phyloP scores from a whole-genome alignment of 2,329 filamentous ascomycete genomes.

The Xylaria sp. region DNA sequence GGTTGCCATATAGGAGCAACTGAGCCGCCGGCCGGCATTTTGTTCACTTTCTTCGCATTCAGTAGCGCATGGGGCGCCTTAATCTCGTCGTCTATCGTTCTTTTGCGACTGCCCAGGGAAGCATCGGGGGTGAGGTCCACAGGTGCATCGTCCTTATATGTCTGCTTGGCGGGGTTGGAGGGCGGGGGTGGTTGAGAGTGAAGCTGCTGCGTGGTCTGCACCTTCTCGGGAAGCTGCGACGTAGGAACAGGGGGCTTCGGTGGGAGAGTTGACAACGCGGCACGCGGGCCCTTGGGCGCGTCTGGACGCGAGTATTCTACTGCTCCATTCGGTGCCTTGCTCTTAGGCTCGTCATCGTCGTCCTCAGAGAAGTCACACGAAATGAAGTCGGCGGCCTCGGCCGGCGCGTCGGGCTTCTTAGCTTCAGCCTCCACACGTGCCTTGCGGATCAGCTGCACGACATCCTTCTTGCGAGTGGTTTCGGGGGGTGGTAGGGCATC shows the following conservation, averaged over 20 bases:
- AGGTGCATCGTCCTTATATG: slow-evolving; percentile 32
- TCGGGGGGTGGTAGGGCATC: slow-evolving; percentile 85
- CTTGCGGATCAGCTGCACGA: slow-evolving; percentile 92
- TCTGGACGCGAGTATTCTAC: background rate
- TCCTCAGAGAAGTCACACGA: slow-evolving; percentile 78
- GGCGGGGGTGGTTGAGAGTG: slow-evolving; percentile 3
- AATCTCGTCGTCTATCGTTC: slow-evolving; percentile 76
- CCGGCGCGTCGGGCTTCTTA: slow-evolving; percentile 62
- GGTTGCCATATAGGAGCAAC: slow-evolving; percentile 65
- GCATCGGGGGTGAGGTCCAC: slow-evolving; percentile 55
- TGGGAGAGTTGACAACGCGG: slow-evolving; percentile 31
- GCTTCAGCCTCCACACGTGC: slow-evolving; percentile 73
- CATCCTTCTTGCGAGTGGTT: slow-evolving; percentile 79
- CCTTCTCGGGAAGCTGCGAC: slow-evolving; percentile 13
- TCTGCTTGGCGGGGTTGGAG: slow-evolving; percentile 24
- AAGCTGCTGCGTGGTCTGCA: slow-evolving; percentile 6
- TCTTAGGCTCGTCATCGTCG: slow-evolving; percentile 63
- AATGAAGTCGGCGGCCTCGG: slow-evolving; percentile 84
- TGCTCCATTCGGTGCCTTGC: slow-evolving; percentile 33
- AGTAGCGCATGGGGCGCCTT: slow-evolving; percentile 66
- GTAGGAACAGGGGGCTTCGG: slow-evolving; percentile 36
- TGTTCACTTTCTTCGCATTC: slow-evolving; percentile 58
- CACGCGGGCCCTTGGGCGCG: slow-evolving; percentile 52
- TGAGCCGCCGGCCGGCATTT: slow-evolving; percentile 61
- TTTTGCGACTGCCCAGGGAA: slow-evolving; percentile 75